Base-by-base conservation (phyloP, 2,329 filamentous ascomycete genomes). In the Aspergillus fumigatus region DNA sequence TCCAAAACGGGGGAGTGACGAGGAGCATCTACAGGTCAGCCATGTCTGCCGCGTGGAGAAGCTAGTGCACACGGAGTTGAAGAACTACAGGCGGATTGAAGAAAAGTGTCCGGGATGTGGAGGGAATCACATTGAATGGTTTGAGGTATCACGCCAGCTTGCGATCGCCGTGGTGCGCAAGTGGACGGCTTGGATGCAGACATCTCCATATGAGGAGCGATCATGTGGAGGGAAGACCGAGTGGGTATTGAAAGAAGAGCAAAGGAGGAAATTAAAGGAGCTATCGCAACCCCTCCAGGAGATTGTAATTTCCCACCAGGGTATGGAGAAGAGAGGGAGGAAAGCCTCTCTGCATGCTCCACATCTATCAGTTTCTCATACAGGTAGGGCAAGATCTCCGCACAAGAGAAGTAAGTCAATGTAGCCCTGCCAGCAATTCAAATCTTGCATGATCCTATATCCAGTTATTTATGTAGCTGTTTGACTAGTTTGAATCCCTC, bases 111-210 rank as follows among this genome's bases (percentile, higher is more conserved):
- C 11, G 4, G n/a, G 4, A 6, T 56, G 54, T 19, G 8, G 1
- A 2, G 32, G 3, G 4, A 17, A 2, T 3, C 54, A 56, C n/a
- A 9, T 26, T 17, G 54, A 56, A 19, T 56, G 54, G 54, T 56
- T 56, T 29, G 32, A 53, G 21, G 32, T 49, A 9, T 17, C 17
- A 11, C 26, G 27, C 19, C 11, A 50, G 4, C 7, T 53, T 7
- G 54, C 54, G 7, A 27, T 49, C 17, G 21, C 17, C 0, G 51
- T 56, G 14, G 50, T 52, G 35, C 35, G 7, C 6, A 56, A 56
- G 45, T 56, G 54, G 54, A 53, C 48, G 17, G 19, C 35, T 23
- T 56, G 54, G 54, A 50, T 56, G 51, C 54, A 47, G 2, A 11
- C 14, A 11, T 10, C 6, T 14, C 54, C 54, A 5, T 56, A 56